phyloP scores from a whole-genome alignment of 768 basidiomycete genomes.

The Leccinum subgranulosum region DNA sequence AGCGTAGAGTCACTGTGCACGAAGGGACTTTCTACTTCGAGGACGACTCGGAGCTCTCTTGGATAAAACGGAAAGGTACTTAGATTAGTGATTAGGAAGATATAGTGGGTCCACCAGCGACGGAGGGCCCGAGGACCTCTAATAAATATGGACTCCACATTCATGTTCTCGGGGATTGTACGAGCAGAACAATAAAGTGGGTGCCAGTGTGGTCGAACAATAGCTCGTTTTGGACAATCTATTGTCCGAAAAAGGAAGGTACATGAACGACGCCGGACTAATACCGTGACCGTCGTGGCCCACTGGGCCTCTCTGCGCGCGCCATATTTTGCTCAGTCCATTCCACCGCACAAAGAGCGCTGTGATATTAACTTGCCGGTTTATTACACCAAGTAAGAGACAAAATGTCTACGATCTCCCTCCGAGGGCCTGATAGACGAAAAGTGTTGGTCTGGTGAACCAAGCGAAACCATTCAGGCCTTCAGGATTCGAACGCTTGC shows the following conservation, averaged over 20 bases:
- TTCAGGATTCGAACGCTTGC: slow-evolving; percentile 19
- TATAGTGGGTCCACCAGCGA: slow-evolving; percentile 22
- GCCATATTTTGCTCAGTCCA: neutral
- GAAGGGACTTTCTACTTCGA: neutral
- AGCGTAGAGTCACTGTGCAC: neutral
- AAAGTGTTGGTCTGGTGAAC: neutral
- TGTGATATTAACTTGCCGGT: neutral
- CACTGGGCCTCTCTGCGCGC: too few relatives aligned
- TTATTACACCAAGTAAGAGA: neutral
- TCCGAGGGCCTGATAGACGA: neutral
- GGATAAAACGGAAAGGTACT: neutral
- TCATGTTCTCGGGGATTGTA: neutral
- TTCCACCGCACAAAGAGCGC: neutral
- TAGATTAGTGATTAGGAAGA: slow-evolving; percentile 6
- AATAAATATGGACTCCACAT: slow-evolving; percentile 15
- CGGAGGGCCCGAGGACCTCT: slow-evolving; percentile 1
- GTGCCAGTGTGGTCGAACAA: slow-evolving; percentile 11
- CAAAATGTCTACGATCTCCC: neutral
- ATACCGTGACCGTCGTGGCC: neutral
- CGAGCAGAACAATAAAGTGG: slow-evolving; percentile 21
- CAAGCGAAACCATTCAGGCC: neutral
- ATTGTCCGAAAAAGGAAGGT: slow-evolving; percentile 29
- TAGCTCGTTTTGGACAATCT: neutral
- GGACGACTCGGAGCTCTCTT: neutral
- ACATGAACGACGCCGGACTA: neutral